These are phyloP conservation scores for Rhodocollybia butyracea DNA, from an alignment of 768 basidiomycete genomes.

Conservation along the genomic window DNA sequence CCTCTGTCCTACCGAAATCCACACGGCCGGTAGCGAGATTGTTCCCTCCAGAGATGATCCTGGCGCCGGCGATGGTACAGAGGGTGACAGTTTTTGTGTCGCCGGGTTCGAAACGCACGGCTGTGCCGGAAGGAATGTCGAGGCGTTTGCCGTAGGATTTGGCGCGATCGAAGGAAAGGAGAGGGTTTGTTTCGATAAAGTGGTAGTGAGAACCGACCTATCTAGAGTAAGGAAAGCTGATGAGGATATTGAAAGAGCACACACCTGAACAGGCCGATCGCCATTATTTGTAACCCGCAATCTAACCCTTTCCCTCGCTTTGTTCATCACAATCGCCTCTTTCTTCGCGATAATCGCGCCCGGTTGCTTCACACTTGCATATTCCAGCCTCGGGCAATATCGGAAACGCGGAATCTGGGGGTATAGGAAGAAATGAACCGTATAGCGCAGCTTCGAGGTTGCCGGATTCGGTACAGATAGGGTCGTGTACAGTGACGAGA, in stretches of 20 bases:
- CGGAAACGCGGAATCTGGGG: constrained; percentile 64
- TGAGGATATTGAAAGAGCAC: constrained; percentile 19
- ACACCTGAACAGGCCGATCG: constrained; percentile 88
- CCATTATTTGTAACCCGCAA: constrained; percentile 87
- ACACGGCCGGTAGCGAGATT: constrained; percentile 57
- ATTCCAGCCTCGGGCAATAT: constrained; percentile 42
- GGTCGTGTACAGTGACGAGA: constrained; percentile 96
- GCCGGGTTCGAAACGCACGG: constrained; percentile 95
- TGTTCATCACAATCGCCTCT: constrained; percentile 71
- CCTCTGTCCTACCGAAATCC: constrained; percentile 40
- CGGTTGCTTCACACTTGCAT: constrained; percentile 54
- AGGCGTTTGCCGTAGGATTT: constrained; percentile 82
- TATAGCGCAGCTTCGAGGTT: constrained; percentile 84
- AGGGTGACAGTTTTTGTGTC: constrained; percentile 82
- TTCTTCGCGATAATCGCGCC: constrained; percentile 73
- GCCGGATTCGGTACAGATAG: constrained; percentile 82
- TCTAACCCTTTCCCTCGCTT: constrained; percentile 62
- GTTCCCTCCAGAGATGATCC: constrained; percentile 79
- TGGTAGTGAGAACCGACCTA: constrained; percentile 94
- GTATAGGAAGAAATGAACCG: constrained; percentile 89
- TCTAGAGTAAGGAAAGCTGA: neutral
- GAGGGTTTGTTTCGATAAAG: constrained; percentile 86
- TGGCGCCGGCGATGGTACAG: constrained; percentile 70
- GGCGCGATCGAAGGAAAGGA: constrained; percentile 77
- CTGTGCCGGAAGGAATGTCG: constrained; percentile 93